Conservation (phyloP, 2,329 filamentous ascomycete genomes). For the Neospermospora avenae region DNA sequence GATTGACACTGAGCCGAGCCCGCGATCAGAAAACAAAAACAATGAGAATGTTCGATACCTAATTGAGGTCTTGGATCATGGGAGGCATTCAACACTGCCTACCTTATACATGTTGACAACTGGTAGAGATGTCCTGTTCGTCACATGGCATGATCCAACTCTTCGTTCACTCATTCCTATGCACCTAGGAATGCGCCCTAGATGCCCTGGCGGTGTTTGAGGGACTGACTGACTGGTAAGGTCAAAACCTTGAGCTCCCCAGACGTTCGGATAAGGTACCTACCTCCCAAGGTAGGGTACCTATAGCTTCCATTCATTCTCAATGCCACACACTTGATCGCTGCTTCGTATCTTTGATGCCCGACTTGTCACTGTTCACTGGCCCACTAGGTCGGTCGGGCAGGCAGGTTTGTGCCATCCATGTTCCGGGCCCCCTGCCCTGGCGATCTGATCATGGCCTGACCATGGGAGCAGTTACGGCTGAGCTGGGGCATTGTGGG, state of each 20-base stretch:
- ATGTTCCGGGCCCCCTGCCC: not conserved
- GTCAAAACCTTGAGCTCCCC: slow-evolving; percentile 1
- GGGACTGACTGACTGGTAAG: too few relatives aligned
- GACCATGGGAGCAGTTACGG: not conserved
- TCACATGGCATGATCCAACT: too few relatives aligned
- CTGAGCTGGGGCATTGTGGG: not conserved
- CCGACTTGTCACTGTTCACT: not conserved
- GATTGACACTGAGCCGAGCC: not conserved
- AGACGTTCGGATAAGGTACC: not conserved
- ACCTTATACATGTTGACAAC: too few relatives aligned
- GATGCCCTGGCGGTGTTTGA: not conserved
- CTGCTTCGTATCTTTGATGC: not conserved
- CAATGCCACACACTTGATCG: not conserved
- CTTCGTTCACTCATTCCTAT: not conserved
- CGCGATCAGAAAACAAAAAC: not conserved
- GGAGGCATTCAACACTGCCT: too few relatives aligned
- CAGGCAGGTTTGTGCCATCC: not conserved
- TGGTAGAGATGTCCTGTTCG: too few relatives aligned
- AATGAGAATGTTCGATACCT: not conserved
- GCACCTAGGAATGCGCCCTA: not conserved
- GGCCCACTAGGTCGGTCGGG: too few relatives aligned
- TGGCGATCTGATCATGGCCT: not conserved
- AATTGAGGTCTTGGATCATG: too few relatives aligned
- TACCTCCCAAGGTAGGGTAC: too few relatives aligned
- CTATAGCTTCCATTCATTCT: not conserved